Evolutionary conservation across 1,284 basidiomycete genomes (phyloP), one percentile per base, ranked within the genome.

Genomic region (Marasmius oreades): DNA sequence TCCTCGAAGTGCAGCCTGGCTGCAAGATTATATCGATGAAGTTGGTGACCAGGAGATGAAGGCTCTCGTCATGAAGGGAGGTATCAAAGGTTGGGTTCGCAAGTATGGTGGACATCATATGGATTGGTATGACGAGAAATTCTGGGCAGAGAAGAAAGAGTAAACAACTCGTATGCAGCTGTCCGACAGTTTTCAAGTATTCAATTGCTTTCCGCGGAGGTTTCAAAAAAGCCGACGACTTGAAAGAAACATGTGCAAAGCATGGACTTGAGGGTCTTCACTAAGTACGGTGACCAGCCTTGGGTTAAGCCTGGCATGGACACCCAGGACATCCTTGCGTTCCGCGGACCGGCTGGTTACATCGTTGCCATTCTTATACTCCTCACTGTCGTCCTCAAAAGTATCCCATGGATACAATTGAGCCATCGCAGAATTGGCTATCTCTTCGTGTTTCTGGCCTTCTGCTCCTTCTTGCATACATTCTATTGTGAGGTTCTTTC

Each of bases 401-500:
- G 70, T 36, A 62, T 75, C 28, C 58, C 60, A 36, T 51, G 52
- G 51, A 58, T 56, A 56, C 37, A 39, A 46, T 37, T 51, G 47
- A n/a, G 51, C 23, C 55, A 42, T 43, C 33, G 44, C 39, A 12
- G 62, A 62, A 60, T 45, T 53, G 56, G n/a, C 50, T 59, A 47
- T 53, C 43, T 69, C 24, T 77, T 74, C 60, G 53, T 62, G 18
- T 58, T 56, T 2, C 62, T 82, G 33, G 64, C 77, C 0, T 3
- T 74, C 10, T 67, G 57, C 4, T 80, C 79, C 7, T 73, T 82
- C 52, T 64, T 58, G 2, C 76, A 78, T 62, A 86, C 84, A n/a
- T 86, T 84, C 84, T 82, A 75, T 56, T 85, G 85, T 86, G 62
- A 73, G 84, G 76, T 14, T 16, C 36, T n/a, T 24, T 39, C 26